These are phyloP conservation scores for Leccinum obscurum DNA, from an alignment of 768 basidiomycete species.

Conservation along the genomic window DNA sequence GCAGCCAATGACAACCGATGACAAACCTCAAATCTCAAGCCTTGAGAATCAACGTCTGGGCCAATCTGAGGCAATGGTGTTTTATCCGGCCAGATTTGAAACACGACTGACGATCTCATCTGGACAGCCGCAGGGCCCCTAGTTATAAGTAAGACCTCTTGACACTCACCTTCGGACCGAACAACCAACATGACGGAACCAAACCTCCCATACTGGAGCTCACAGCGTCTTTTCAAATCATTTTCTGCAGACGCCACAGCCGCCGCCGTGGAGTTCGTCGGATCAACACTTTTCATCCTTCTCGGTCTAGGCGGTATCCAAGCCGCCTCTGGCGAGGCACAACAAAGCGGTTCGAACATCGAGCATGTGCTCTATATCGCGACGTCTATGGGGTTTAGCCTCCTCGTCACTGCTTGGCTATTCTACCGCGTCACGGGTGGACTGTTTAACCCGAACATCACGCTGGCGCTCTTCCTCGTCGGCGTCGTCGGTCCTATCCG, in stretches of 20 bases:
- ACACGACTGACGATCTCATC: not conserved
- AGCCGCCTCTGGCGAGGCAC: conserved; percentile 44
- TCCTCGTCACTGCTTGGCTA: conserved; percentile 65
- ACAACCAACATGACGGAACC: conserved; percentile 13
- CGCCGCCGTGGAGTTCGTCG: conserved; percentile 57
- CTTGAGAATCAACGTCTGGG: too few species aligned
- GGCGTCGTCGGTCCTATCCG: conserved; percentile 56
- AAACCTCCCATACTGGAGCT: conserved; percentile 22
- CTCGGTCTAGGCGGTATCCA: conserved; percentile 67
- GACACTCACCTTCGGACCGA: not conserved
- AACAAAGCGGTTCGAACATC: conserved; percentile 33
- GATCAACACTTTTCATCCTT: conserved; percentile 63
- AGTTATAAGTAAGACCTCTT: not conserved
- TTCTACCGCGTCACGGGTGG: conserved; percentile 67
- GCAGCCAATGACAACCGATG: too few species aligned
- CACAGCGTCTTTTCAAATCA: conserved; percentile 26
- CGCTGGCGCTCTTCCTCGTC: conserved; percentile 56
- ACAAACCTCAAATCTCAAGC: too few species aligned
- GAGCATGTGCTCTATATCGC: conserved; percentile 56
- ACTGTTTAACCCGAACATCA: conserved; percentile 66
- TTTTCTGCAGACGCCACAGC: conserved; percentile 45
- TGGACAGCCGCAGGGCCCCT: not conserved
- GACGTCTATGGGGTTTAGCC: conserved; percentile 58
- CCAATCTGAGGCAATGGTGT: too few species aligned
- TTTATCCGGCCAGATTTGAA: not conserved